A percentile compares a stretch with the other conserved stretches of the same genome.
These are phyloP conservation scores for Dinochytrium kinnereticum DNA, from an alignment of 371 early-diverging fungal genomes.

Conservation along the genomic window DNA sequence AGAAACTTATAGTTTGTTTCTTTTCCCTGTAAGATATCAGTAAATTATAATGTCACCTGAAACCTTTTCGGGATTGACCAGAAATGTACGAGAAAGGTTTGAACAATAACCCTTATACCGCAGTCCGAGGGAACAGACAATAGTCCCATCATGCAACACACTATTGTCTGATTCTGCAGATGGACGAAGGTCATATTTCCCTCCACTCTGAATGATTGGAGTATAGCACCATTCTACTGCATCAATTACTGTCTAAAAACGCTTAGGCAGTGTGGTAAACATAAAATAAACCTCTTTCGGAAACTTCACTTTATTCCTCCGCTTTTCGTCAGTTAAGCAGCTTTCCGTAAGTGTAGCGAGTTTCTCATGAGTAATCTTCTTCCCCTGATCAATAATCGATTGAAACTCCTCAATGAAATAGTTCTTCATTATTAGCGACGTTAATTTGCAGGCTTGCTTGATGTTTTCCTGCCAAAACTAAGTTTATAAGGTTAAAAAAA, in stretches of 20 bases:
- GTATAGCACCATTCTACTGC: slow-evolving; percentile 90
- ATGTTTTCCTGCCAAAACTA: slow-evolving; percentile 63
- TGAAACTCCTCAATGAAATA: slow-evolving; percentile 84
- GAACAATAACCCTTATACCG: slow-evolving; percentile 94
- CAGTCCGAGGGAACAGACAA: slow-evolving; percentile 90
- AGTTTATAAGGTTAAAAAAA: neutral
- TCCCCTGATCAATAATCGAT: slow-evolving; percentile 85
- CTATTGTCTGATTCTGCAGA: slow-evolving; percentile 77
- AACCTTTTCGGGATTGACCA: slow-evolving; percentile 86
- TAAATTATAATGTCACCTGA: too few species aligned
- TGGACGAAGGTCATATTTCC: slow-evolving; percentile 85
- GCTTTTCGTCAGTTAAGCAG: slow-evolving; percentile 67
- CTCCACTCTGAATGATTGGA: slow-evolving; percentile 97
- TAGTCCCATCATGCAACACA: slow-evolving; percentile 82
- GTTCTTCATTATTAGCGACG: slow-evolving; percentile 80
- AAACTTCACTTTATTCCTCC: slow-evolving; percentile 67
- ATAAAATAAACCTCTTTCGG: slow-evolving; percentile 68
- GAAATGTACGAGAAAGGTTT: slow-evolving; percentile 89
- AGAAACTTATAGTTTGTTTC: slow-evolving; percentile 92
- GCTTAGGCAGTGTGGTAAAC: neutral
- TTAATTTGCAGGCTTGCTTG: slow-evolving; percentile 73
- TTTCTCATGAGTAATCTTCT: slow-evolving; percentile 84
- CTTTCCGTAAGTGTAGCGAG: slow-evolving; percentile 80
- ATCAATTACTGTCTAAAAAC: slow-evolving; percentile 45
- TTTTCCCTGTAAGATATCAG: too few species aligned